Evolutionary conservation across 805 yeast species (phyloP).

Genomic region (Schizosaccharomyces osmophilus): DNA sequence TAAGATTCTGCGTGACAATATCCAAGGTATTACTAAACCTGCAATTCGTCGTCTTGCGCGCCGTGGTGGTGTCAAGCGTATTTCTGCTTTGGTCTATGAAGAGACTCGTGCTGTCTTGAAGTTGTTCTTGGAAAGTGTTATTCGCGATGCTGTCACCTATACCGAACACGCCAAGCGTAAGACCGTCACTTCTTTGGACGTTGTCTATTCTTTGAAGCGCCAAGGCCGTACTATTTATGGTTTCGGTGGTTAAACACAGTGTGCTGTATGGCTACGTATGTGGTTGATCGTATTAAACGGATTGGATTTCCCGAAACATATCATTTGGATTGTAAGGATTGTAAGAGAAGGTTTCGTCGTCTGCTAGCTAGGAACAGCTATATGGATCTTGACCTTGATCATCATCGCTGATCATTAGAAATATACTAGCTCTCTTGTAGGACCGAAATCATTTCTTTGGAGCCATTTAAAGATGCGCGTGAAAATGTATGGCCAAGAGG

Average conservation of each 20-base stretch:
- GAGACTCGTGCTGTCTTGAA: conserved; percentile 48
- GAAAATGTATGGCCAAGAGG: too few relatives aligned
- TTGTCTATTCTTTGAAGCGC: conserved; percentile 50
- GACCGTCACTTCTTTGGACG: conserved; percentile 48
- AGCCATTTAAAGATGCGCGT: too few relatives aligned
- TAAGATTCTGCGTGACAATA: conserved; percentile 52
- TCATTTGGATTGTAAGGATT: too few relatives aligned
- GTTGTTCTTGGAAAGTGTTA: conserved; percentile 43
- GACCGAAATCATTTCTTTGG: too few relatives aligned
- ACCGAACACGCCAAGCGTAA: conserved; percentile 58
- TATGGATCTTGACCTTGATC: too few relatives aligned
- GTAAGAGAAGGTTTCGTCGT: too few relatives aligned
- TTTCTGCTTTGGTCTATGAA: conserved; percentile 46
- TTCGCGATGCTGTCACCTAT: conserved; percentile 50
- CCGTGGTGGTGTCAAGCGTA: conserved; percentile 63
- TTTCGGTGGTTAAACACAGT: conserved; percentile 36
- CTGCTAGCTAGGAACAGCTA: too few relatives aligned
- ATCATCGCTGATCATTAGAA: too few relatives aligned
- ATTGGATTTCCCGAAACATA: too few relatives aligned
- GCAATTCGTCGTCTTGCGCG: conserved; percentile 56
- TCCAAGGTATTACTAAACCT: conserved; percentile 51
- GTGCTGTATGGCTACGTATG: neutral
- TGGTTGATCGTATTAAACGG: too few relatives aligned
- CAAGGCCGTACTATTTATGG: conserved; percentile 55
- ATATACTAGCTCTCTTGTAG: too few relatives aligned